Evolutionary conservation across 148 eudicot genomes (phyloP), one percentile per base, ranked within the genome.

Genomic region (Chenopodium album): DNA sequence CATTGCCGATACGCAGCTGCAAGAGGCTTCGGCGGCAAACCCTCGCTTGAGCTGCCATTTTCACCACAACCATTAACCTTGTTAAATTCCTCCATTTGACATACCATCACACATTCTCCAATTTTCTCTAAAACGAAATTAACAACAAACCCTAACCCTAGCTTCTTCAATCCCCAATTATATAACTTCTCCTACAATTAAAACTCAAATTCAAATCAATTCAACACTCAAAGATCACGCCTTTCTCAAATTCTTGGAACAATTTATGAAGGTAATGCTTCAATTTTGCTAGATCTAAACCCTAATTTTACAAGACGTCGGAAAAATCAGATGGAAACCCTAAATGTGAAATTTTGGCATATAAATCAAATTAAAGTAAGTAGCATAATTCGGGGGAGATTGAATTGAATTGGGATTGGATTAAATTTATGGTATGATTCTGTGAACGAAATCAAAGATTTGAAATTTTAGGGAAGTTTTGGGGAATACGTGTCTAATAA

Each of bases 11-110:
- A 85, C 0, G 88, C 81, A 12, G 80, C 82, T 32, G 87, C 82
- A 9, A 87, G 80, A 2, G 97, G 91, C 34, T 82, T 88, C 13
- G 97, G 97, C 29, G 97, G 97, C 9, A 86, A 83, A 9, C 90
- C 93, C 26, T 89, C 91, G 31, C 87, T 86, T 13, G 89, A 76
- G 70, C 84, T 71, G 23, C 85, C 90, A 86, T 86, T 89, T 48
- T 88, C 92, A 22, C 72, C 86, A 82, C 84, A 76, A 47, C 67
- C 82, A 67, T 79, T 75, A 52, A 68, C 82, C 85, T 86, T 88
- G 82, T 82, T 85, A 86, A 83, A 81, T 34, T 76, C 88, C 82
- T 92, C 95, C 95, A 92, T 92, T 86, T 87, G 85, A 80, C 90
- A 89, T 88, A 79, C 81, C 76, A 73, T 78, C 77, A 85, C 86